Conservation (phyloP, 139 green algal genomes). For the Gonium pectorale region DNA sequence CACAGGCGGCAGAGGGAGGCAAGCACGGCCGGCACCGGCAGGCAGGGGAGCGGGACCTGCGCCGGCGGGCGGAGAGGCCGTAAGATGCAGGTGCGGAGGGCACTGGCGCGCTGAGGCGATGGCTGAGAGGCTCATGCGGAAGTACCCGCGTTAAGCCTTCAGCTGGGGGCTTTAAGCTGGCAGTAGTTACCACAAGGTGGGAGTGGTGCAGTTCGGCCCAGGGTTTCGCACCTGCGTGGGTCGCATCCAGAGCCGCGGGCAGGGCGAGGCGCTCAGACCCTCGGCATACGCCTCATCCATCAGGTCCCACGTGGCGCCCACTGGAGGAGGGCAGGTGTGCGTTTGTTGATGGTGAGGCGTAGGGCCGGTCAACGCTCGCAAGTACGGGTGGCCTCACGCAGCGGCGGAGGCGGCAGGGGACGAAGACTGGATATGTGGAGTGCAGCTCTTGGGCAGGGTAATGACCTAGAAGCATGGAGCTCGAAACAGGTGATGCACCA, state of each 20-base stretch:
- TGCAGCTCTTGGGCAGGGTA: not conserved
- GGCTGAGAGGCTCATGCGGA: not conserved
- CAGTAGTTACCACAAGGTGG: not conserved
- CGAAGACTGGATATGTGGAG: too few relatives aligned
- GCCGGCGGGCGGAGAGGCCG: not conserved
- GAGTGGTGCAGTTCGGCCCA: too few relatives aligned
- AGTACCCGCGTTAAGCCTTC: not conserved
- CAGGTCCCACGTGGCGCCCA: not conserved
- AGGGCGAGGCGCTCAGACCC: conserved; percentile 7
- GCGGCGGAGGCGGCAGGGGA: not conserved
- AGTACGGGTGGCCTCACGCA: not conserved
- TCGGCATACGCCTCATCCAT: conserved; percentile 30
- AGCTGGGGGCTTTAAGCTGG: not conserved
- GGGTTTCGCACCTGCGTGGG: not conserved
- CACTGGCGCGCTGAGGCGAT: not conserved
- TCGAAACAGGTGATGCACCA: not conserved
- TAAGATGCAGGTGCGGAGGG: not conserved
- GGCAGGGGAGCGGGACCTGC: conserved; percentile 30
- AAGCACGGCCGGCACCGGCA: not conserved
- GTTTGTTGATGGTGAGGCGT: not conserved
- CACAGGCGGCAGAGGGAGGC: not conserved
- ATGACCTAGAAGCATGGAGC: not conserved
- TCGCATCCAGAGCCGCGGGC: conserved; percentile 20
- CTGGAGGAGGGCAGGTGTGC: not conserved
- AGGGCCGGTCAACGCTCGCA: not conserved